Evolutionary conservation across 2,329 filamentous ascomycete species (phyloP), one percentile per base, ranked within the genome.

Genomic region (Stagonosporopsis cucurbitacearum): DNA sequence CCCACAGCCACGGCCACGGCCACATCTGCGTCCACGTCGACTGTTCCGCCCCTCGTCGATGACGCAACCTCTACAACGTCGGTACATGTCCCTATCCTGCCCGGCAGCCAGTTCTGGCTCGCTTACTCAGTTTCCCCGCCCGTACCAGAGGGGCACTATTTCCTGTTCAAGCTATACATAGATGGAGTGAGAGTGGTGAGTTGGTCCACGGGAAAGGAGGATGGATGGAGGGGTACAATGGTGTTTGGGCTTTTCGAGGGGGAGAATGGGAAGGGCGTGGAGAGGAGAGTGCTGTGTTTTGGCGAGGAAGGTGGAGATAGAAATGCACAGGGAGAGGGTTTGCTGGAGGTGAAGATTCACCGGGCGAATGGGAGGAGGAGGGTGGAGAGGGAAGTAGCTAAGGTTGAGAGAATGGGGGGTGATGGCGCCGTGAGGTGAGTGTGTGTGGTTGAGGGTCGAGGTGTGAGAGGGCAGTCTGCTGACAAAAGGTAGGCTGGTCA

Each of bases 91-190:
- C 74, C 74, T 3, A 67, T 62, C 0, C 64, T 73, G 12, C 72
- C 75, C 0, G 67, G 65, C 0, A 75, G 71, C 26, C 75, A 75
- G 7, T 80, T 81, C 65, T 81, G 79, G 78, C 69, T 81, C 50
- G 58, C 63, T 20, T 81, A 80, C 59, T 62, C 58, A 15, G 59
- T 77, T 52, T 60, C 57, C 6, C 66, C 66, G 5, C 72, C 71
- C 3, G 60, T 74, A 1, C 72, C 71, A 3, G 64, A 62, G 1
- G 66, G 62, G 1, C 63, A 73, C 32, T 67, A 69, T 57, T 80
- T 77, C 54, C 74, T 80, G 56, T 82, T 82, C 74, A 81, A 81
- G 62, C 66, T 81, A 26, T 76, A 75, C 58, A 66, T 80, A 57
- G 71, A 78, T 32, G 73, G 70, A 15, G 62, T 63, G 23, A 69